A percentile compares a stretch with the other conserved stretches of the same genome.
phyloP scores from a whole-genome alignment of 768 basidiomycete genomes.

The Suillus paluster region DNA sequence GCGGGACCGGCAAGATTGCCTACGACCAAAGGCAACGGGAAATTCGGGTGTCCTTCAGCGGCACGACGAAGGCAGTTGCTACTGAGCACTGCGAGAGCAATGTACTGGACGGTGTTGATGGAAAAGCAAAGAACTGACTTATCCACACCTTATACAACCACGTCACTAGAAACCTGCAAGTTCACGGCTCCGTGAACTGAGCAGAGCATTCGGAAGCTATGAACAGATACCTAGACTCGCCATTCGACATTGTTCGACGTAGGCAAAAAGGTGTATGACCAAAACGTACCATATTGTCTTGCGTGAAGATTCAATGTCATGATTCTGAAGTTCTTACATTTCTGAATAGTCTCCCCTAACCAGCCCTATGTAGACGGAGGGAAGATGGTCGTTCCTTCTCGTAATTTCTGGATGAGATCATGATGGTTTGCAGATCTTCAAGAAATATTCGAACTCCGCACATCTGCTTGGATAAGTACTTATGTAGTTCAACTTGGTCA shows the following conservation, averaged over 20 bases:
- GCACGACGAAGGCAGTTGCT: conserved; percentile 22
- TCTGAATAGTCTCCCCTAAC: too few species aligned
- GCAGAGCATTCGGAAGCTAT: not conserved
- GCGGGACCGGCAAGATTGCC: conserved; percentile 72
- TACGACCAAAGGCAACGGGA: conserved; percentile 78
- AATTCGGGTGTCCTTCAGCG: conserved; percentile 75
- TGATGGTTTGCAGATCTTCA: too few species aligned
- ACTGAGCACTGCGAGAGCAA: conserved; percentile 28
- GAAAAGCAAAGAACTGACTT: not conserved
- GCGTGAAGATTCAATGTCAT: too few species aligned
- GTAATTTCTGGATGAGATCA: too few species aligned
- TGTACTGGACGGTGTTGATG: conserved; percentile 28
- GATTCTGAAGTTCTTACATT: too few species aligned
- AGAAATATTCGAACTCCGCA: too few species aligned
- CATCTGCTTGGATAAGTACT: too few species aligned
- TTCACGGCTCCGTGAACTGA: not conserved
- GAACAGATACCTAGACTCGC: not conserved
- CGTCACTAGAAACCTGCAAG: not conserved
- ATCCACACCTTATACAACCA: not conserved
- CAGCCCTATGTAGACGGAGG: too few species aligned
- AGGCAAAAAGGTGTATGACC: too few species aligned
- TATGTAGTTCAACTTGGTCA: too few species aligned
- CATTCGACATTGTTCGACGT: not conserved
- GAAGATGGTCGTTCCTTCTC: too few species aligned
- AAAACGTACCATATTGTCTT: too few species aligned